A percentile compares a stretch with the other conserved stretches of the same genome.
phyloP scores from a whole-genome alignment of 2,329 filamentous ascomycete genomes.

The Diaporthe longicolla region DNA sequence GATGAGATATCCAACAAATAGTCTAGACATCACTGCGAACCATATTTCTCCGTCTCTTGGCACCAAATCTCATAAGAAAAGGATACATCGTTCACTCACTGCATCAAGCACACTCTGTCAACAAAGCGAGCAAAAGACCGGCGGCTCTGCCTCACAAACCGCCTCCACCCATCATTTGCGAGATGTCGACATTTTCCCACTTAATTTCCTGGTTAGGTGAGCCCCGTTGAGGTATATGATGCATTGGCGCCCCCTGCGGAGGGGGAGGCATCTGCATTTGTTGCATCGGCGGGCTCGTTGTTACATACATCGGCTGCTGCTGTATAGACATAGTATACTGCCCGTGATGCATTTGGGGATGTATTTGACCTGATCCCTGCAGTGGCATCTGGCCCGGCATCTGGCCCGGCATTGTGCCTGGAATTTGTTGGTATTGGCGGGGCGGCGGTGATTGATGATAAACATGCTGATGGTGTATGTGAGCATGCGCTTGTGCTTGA shows the following conservation, averaged over 20 bases:
- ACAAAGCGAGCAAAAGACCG: not conserved
- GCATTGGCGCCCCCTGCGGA: conserved; percentile 46
- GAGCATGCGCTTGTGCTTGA: conserved; percentile 34
- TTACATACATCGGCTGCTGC: conserved; percentile 39
- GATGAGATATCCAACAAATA: conserved; percentile 37
- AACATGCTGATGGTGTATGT: conserved; percentile 35
- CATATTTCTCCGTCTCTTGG: not conserved
- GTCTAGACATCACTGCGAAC: not conserved
- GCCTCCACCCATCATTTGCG: conserved; percentile 57
- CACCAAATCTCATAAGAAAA: conserved; percentile 7
- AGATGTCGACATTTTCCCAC: conserved; percentile 62
- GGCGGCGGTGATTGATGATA: conserved; percentile 35
- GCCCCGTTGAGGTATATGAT: conserved; percentile 42
- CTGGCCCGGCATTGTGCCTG: conserved; percentile 32
- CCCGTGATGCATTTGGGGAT: conserved; percentile 34
- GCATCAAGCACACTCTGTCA: not conserved
- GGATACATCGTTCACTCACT: not conserved
- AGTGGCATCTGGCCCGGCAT: conserved; percentile 38
- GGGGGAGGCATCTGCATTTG: conserved; percentile 48
- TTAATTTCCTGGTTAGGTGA: conserved; percentile 50
- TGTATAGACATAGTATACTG: conserved; percentile 37
- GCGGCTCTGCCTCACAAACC: conserved; percentile 41
- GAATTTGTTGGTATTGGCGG: conserved; percentile 37
- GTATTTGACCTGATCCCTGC: conserved; percentile 36
- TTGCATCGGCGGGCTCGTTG: conserved; percentile 50